phyloP scores from a whole-genome alignment of 2,329 filamentous ascomycete species.

The Sporothrix protearum region DNA sequence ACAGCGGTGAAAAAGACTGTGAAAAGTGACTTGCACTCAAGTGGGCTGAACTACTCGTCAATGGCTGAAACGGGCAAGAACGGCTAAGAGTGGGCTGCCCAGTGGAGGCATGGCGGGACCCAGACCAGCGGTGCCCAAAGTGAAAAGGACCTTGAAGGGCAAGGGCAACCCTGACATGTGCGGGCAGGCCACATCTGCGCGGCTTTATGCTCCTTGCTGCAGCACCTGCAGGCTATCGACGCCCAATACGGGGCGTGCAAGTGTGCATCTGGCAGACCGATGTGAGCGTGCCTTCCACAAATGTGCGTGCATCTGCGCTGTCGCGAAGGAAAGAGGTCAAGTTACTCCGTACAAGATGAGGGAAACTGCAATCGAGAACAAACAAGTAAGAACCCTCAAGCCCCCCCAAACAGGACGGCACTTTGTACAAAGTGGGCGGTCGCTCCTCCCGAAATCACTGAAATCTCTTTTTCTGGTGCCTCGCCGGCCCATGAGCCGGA shows the following conservation, averaged over 20 bases:
- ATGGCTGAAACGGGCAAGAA: slow-evolving; percentile 8
- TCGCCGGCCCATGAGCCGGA: not conserved
- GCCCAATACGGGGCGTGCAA: not conserved
- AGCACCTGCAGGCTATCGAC: not conserved
- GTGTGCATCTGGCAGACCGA: not conserved
- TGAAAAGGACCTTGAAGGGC: not conserved
- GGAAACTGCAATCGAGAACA: not conserved
- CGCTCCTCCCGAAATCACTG: slow-evolving; percentile 14
- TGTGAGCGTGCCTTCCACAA: not conserved
- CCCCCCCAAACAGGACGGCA: not conserved
- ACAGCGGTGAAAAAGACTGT: not conserved
- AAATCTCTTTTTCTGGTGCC: slow-evolving; percentile 14
- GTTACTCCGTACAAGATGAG: too few relatives aligned
- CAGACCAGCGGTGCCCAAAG: slow-evolving; percentile 2
- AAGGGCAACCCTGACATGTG: slow-evolving; percentile 1
- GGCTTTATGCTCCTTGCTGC: not conserved
- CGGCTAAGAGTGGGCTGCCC: slow-evolving; percentile 20
- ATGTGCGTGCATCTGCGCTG: not conserved
- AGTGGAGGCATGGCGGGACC: slow-evolving; percentile 9
- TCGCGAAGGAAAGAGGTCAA: not conserved
- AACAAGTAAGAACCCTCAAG: not conserved
- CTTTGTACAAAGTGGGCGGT: not conserved
- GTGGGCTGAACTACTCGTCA: not conserved
- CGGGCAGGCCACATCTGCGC: slow-evolving; percentile 1
- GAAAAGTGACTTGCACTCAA: not conserved